phyloP scores from a whole-genome alignment of 352 stramenopile genomes.

The Pythium myriotylum region DNA sequence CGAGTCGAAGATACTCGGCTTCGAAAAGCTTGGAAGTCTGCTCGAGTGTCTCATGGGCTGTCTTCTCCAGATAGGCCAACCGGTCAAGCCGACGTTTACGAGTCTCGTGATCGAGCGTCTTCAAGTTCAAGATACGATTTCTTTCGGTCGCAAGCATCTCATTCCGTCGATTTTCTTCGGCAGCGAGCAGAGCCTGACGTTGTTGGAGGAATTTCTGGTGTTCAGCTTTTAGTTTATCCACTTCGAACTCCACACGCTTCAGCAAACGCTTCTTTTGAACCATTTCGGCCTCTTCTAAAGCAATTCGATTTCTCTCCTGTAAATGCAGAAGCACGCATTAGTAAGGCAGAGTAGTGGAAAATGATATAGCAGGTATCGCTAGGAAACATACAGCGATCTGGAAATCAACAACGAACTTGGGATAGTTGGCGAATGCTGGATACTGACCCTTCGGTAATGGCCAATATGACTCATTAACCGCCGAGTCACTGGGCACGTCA shows the following conservation, averaged over 20 bases:
- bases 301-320: constrained; percentile 82
- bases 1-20: constrained; percentile 59
- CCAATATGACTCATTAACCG: constrained; percentile 35
- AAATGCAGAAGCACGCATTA: constrained; percentile 3
- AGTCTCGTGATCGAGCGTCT: constrained; percentile 74
- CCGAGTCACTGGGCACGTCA: background rate
- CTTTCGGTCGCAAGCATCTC: constrained; percentile 69
- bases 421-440: constrained; percentile 78
- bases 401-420: constrained; percentile 81
- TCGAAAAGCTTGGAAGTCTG: constrained; percentile 64
- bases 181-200: constrained; percentile 50
- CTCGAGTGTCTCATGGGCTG: constrained; percentile 64
- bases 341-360: too few relatives aligned
- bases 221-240: constrained; percentile 51
- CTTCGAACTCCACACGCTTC: constrained; percentile 56
- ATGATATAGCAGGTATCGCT: too few relatives aligned
- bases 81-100: constrained; percentile 62
- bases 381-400: constrained; percentile 68
- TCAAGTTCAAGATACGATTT: constrained; percentile 62
- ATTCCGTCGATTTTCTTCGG: constrained; percentile 63
- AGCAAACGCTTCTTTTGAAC: constrained; percentile 65
- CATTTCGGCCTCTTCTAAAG: constrained; percentile 71
- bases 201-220: constrained; percentile 73
- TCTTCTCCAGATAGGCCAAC: constrained; percentile 59
- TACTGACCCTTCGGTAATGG: constrained; percentile 75